Base-by-base conservation (phyloP, 768 basidiomycete species). In the Omphalotus guepiniiformis region DNA sequence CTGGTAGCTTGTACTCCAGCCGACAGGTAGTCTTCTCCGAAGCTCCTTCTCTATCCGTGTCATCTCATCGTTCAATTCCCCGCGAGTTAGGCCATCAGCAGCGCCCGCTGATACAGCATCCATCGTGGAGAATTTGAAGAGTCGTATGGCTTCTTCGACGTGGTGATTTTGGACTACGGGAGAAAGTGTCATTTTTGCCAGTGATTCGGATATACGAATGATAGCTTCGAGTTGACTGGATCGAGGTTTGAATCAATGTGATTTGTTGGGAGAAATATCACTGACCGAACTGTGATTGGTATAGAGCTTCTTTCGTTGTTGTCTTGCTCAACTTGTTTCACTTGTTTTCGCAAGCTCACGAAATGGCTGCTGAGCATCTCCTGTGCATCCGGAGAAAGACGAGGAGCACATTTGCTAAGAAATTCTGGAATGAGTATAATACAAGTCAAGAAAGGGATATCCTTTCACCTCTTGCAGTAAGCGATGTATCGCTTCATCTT, bases 41-140 rank as follows among this genome's bases (percentile, higher is more conserved):
- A 95, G 70, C 62, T 95, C 93, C 58, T 85, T 83, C 62, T 95
- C 93, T 55, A 99, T 96, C 54, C 79, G 76, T 25, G 75, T 70
- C 76, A 97, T 93, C 69, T 98, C 95, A 45, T 93, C 93, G 62
- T 94, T 93, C 30, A 98, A 69, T 57, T 93, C 93, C 3, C 87
- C 85, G 35, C 94, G 81, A 12, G 92, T 89, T 49, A 98, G 71
- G 0, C 96, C 96, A 56, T 98, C 96, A 15, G 87, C 84, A 26
- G 90, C 86, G 11, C 96, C 94, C 1, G 93, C 93, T 11, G 89
- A 87, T 22, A 98, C 94, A 21, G 96, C 96, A 63, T 98, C 93
- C 95, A 99, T 98, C 2, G 96, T 98, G 7, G 94, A 97, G 69
- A 85, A 94, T 61, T 95, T 98, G 83, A 99, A 99, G 34, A 99